Conservation (phyloP, 1,284 basidiomycete species). For the Xerocomus cyaneibrunnescens region DNA sequence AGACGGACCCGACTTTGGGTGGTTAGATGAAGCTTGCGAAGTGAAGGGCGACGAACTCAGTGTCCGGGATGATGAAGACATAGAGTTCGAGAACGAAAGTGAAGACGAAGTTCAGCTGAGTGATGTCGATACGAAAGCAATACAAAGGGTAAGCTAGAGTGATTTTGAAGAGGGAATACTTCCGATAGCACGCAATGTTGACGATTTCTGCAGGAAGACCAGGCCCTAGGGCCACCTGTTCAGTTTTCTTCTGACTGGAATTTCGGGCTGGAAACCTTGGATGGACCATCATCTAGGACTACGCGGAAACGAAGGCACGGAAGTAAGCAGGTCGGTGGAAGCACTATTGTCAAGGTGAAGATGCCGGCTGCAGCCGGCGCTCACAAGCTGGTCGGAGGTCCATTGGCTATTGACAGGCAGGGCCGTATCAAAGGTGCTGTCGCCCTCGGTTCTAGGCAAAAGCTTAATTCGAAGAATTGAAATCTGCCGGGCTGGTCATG, state of each 20-base stretch:
- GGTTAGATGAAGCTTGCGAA: constrained; percentile 32
- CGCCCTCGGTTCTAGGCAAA: constrained; percentile 30
- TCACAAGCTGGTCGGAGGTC: constrained; percentile 1
- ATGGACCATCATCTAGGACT: constrained; percentile 8
- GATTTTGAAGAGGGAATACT: neutral
- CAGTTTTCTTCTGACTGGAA: constrained; percentile 30
- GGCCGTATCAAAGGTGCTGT: constrained; percentile 28
- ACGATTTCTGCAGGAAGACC: constrained; percentile 7
- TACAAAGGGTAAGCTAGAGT: constrained; percentile 11
- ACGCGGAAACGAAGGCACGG: constrained; percentile 13
- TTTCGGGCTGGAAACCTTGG: constrained; percentile 12
- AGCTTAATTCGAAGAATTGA: constrained; percentile 34
- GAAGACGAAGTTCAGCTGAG: constrained; percentile 17
- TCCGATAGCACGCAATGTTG: constrained; percentile 1
- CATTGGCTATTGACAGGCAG: constrained; percentile 24
- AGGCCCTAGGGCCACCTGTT: constrained; percentile 4
- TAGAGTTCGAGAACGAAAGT: constrained; percentile 16
- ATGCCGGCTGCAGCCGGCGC: neutral
- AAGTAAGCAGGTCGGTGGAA: constrained; percentile 12
- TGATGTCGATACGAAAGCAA: neutral
- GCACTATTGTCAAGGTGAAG: constrained; percentile 30
- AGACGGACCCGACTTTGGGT: constrained; percentile 19
- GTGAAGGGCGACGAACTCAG: constrained; percentile 29
- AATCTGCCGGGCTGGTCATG: constrained; percentile 5
- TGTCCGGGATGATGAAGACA: constrained; percentile 17